These are phyloP conservation scores for Saccharomycopsis fibuligera DNA, from an alignment of 805 yeast species.

Conservation along the genomic window DNA sequence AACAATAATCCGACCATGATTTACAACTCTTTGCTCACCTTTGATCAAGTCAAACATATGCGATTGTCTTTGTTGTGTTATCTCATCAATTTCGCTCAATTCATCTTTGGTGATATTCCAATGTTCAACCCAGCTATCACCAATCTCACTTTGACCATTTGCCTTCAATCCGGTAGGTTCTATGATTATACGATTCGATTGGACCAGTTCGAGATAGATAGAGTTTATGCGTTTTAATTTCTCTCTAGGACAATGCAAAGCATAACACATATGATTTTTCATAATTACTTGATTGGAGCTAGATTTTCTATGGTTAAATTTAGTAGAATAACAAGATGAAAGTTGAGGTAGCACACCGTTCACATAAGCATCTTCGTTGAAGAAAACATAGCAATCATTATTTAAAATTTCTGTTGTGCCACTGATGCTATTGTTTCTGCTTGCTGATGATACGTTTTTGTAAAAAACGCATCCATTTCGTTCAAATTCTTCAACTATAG, in stretches of 20 bases:
- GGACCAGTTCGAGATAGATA: slow-evolving; percentile 10
- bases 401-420: background rate
- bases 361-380: slow-evolving; percentile 28
- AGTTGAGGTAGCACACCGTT: slow-evolving; percentile 33
- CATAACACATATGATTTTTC: slow-evolving; percentile 14
- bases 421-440: background rate
- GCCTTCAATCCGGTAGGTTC: slow-evolving; percentile 33
- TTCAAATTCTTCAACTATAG: slow-evolving; percentile 38
- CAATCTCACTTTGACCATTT: slow-evolving; percentile 32
- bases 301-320: slow-evolving; percentile 13
- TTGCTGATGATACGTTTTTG: slow-evolving; percentile 21
- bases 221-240: slow-evolving; percentile 9
- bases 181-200: slow-evolving; percentile 35
- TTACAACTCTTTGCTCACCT: slow-evolving; percentile 64
- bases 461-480: slow-evolving; percentile 37
- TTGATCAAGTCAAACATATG: slow-evolving; percentile 68
- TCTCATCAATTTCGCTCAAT: slow-evolving; percentile 41
- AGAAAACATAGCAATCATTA: slow-evolving; percentile 7
- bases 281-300: slow-evolving; percentile 12
- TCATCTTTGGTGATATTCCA: slow-evolving; percentile 58
- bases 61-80: slow-evolving; percentile 60
- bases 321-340: slow-evolving; percentile 28
- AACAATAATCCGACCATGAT: slow-evolving; percentile 58
- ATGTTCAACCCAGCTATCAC: slow-evolving; percentile 57
- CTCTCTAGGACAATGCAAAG: slow-evolving; percentile 20